These are phyloP conservation scores for Echinosphaeria canescens DNA, from an alignment of 2,329 filamentous ascomycete species.

Conservation along the genomic window DNA sequence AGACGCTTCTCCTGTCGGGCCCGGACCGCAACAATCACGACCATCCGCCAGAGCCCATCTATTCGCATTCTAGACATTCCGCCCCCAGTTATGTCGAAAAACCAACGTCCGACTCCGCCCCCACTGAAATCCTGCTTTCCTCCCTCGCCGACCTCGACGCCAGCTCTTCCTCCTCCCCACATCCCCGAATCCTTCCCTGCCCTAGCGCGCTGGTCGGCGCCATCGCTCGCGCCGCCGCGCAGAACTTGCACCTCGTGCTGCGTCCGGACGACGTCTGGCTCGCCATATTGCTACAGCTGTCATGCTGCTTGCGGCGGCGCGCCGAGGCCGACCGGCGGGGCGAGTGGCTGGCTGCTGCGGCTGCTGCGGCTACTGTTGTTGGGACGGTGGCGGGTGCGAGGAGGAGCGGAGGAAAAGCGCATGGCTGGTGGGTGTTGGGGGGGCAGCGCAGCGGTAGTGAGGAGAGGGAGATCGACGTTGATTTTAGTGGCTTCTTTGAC, in stretches of 20 bases:
- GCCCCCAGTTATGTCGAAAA: too few relatives aligned
- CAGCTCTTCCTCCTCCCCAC: not conserved
- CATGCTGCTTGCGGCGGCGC: constrained; percentile 18
- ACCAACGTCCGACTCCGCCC: too few relatives aligned
- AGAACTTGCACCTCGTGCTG: constrained; percentile 18
- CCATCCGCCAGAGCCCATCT: too few relatives aligned
- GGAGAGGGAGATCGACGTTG: constrained; percentile 1
- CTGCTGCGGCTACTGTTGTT: constrained; percentile 3
- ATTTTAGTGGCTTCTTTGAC: constrained; percentile 11
- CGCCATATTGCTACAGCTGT: constrained; percentile 20
- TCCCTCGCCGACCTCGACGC: not conserved
- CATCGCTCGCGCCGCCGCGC: constrained; percentile 14
- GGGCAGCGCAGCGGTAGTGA: too few relatives aligned
- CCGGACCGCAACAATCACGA: too few relatives aligned
- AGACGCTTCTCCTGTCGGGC: too few relatives aligned
- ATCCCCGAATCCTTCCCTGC: not conserved
- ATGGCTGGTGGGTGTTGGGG: too few relatives aligned
- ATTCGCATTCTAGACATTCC: too few relatives aligned
- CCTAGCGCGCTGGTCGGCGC: constrained; percentile 11
- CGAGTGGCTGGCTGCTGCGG: constrained; percentile 6
- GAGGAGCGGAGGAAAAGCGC: too few relatives aligned
- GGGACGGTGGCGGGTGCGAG: too few relatives aligned
- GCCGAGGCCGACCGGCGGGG: constrained; percentile 17
- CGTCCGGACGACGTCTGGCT: constrained; percentile 28
- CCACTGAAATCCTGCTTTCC: too few relatives aligned